Base-by-base conservation (phyloP, 768 basidiomycete species). In the Chalciporus piperatus region DNA sequence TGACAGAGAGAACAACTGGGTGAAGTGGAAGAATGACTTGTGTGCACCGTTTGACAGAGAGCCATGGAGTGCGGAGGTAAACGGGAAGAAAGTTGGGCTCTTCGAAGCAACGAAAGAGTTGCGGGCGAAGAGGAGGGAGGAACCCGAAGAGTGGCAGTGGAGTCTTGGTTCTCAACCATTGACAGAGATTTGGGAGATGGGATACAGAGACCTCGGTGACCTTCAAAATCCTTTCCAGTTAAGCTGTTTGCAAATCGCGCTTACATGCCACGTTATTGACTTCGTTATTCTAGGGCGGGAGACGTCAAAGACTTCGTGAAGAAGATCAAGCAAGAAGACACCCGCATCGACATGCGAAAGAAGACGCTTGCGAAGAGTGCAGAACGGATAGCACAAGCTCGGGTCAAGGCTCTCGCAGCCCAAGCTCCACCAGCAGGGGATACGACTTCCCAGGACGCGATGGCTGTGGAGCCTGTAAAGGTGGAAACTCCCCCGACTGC, bases 1-100 rank as follows among this genome's bases (percentile, higher is more conserved):
- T 6, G 84, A 89, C 57, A 77, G 92, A 45, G 92, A 95, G 70
- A 85, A 82, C 65, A 93, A 92, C 61, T 95, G 92, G 92, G 82
- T 91, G 4, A 82, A 79, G 56, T 94, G 91, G 92, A 94, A 94
- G 72, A 89, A 88, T 56, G 84, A 89, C 38, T 68, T 87, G 3
- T 94, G 92, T 63, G 72, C 81, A 14, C 80, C 86, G 3, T 93
- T 94, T 61, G 89, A 91, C 63, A 84, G 84, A 59, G 83, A 83
- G 35, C 76, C 87, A 6, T 82, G 85, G 79, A 71, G 70, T 11
- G 66, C 69, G 39, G 75, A 79, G 45, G 55, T 82, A 27, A 72
- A 77, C 46, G 80, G 74, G 4, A 66, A 69, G 59, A 77, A 74
- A 47, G 73, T 81, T 20, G 81, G 79, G 13, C 63, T 90, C 33